Percentiles rank a stretch among this genome's conserved stretches.
phyloP scores from a whole-genome alignment of 2,329 filamentous ascomycete species.

The Cladosporium halotolerans region DNA sequence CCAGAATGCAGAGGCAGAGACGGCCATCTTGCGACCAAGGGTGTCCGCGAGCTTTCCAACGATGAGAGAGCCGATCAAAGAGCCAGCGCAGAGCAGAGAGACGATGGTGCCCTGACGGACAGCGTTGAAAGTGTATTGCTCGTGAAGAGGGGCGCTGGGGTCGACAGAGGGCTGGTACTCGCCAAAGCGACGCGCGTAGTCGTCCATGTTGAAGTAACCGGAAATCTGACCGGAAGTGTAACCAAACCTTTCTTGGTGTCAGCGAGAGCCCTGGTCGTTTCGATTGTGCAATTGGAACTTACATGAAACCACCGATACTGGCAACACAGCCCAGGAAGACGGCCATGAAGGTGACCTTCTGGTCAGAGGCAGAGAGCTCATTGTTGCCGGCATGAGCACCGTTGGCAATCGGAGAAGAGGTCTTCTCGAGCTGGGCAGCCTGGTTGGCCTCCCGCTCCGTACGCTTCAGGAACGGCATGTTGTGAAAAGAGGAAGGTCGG shows the following conservation, averaged over 20 bases:
- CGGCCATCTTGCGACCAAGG: background rate
- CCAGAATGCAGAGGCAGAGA: conserved; percentile 16
- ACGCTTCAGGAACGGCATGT: conserved; percentile 30
- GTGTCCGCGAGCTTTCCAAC: conserved; percentile 2
- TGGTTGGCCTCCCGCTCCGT: conserved; percentile 27
- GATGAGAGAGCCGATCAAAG: background rate
- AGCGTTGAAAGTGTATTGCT: conserved; percentile 26
- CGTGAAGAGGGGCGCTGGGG: conserved; percentile 28
- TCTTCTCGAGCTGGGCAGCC: conserved; percentile 28
- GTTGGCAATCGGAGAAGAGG: conserved; percentile 14
- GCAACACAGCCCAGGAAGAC: conserved; percentile 52
- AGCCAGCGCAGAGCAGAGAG: conserved; percentile 8
- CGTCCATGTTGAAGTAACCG: conserved; percentile 37
- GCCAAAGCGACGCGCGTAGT: conserved; percentile 54
- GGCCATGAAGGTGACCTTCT: conserved; percentile 31
- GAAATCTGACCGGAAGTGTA: conserved; percentile 59
- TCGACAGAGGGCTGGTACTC: conserved; percentile 28
- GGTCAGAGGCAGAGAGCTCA: conserved; percentile 15
- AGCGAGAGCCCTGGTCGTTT: background rate
- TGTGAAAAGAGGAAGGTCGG: conserved; percentile 7
- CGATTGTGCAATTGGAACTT: background rate
- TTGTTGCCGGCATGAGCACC: conserved; percentile 9
- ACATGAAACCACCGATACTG: conserved; percentile 49
- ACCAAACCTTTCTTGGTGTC: conserved; percentile 38
- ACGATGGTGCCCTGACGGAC: conserved; percentile 33